Percentiles rank a stretch among this genome's conserved stretches.
Evolutionary conservation across 805 yeast species (phyloP).

Genomic region (Lachancea cidri): DNA sequence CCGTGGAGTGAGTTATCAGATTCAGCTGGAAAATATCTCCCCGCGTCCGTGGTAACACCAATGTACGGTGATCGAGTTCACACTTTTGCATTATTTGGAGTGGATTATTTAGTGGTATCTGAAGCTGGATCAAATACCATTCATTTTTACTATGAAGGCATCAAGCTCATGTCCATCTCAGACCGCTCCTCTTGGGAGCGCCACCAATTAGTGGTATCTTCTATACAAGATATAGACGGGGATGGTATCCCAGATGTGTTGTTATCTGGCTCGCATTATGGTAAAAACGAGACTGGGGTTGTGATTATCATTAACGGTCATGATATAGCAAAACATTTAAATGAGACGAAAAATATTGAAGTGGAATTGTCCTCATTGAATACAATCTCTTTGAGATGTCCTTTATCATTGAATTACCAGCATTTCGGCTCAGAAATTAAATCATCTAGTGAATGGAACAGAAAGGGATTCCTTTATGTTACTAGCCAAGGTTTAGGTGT

Average conservation of each 20-base stretch:
- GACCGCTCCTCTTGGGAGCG: slow-evolving; percentile 15
- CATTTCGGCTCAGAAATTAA: slow-evolving; percentile 20
- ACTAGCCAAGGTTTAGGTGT: slow-evolving; percentile 20
- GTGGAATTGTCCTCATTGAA: slow-evolving; percentile 8
- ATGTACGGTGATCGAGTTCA: slow-evolving; percentile 41
- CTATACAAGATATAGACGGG: slow-evolving; percentile 32
- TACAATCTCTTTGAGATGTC: slow-evolving; percentile 12
- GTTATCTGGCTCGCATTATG: slow-evolving; percentile 42
- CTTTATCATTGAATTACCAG: slow-evolving; percentile 15
- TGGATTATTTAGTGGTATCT: slow-evolving; percentile 40
- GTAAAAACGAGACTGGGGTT: slow-evolving; percentile 25
- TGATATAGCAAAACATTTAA: slow-evolving; percentile 16
- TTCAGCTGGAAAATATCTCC: not conserved
- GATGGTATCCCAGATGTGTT: slow-evolving; percentile 41
- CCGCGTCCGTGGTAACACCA: slow-evolving; percentile 12
- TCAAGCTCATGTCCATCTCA: slow-evolving; percentile 23
- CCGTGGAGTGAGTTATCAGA: slow-evolving; percentile 34
- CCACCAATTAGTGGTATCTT: slow-evolving; percentile 34
- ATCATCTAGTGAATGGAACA: slow-evolving; percentile 7
- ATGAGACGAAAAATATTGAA: slow-evolving; percentile 8
- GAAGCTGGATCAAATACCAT: slow-evolving; percentile 49
- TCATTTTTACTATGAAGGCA: slow-evolving; percentile 32
- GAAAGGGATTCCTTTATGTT: slow-evolving; percentile 14
- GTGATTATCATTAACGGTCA: slow-evolving; percentile 13
- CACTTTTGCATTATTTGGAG: slow-evolving; percentile 24